Conservation (phyloP, 106 monocot species). For the Cymbidium sinense region DNA sequence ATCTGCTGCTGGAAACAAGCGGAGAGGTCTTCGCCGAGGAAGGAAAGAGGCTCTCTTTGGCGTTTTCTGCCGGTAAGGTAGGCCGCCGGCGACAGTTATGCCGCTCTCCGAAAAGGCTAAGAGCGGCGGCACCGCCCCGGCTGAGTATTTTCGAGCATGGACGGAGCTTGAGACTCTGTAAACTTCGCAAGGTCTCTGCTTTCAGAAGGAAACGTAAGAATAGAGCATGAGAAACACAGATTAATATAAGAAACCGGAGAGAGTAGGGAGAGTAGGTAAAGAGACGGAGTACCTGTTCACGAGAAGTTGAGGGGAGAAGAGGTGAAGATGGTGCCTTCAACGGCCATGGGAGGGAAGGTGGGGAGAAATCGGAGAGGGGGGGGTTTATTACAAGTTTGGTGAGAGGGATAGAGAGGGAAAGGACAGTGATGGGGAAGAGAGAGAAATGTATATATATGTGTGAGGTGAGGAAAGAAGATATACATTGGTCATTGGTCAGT, state of each 20-base stretch:
- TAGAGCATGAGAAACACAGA: not conserved
- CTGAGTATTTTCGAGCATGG: not conserved
- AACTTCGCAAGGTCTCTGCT: not conserved
- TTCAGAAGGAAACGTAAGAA: not conserved
- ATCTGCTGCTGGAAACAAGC: conserved; percentile 20
- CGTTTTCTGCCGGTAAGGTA: not conserved
- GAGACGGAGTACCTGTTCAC: not conserved
- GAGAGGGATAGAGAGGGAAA: no score
- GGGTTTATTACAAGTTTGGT: no score
- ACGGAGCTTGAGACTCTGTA: not conserved
- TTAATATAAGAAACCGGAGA: not conserved
- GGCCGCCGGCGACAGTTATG: not conserved
- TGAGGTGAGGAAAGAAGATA: not conserved
- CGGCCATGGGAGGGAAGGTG: conserved; percentile 28
- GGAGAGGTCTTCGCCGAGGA: conserved; percentile 7
- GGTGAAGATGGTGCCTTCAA: conserved; percentile 49
- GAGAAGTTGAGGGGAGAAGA: conserved; percentile 24
- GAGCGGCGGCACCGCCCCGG: not conserved
- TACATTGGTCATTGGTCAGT: no score
- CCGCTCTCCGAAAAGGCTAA: conserved; percentile 13
- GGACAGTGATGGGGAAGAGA: not conserved
- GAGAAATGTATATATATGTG: not conserved
- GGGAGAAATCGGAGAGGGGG: not conserved
- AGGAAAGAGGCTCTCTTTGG: conserved; percentile 14
- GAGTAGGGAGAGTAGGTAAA: not conserved